Base-by-base conservation (phyloP, 208 protist species). In the Leishmania guyanensis region DNA sequence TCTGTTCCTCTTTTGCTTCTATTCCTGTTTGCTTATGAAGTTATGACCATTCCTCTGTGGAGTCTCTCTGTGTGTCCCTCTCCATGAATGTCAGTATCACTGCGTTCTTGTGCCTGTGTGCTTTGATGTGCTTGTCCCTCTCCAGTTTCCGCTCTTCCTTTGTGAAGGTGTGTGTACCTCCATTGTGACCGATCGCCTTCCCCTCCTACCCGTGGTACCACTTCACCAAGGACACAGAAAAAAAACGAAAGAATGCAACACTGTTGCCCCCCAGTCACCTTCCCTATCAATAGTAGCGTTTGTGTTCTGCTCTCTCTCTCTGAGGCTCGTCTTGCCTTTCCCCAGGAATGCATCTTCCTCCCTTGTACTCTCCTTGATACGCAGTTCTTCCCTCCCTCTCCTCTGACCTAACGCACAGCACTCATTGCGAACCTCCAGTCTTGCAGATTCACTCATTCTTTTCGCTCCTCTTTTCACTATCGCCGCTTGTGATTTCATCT, bases 381-480 rank as follows among this genome's bases (percentile, higher is more conserved):
- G 22, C 22, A 16, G 39, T 71, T 16, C 46, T 17, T 39, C 6
- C 58, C n/a, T n/a, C 22, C 14, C 39, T 29, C 14, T 51, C 26
- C 69, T n/a, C 46, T 6, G 46, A 10, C 26, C 1, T 10, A 33
- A 73, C n/a, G 26, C 46, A 53, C 69, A 73, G 22, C 51, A 29
- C 8, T 29, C 46, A 36, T 54, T 33, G 22, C 12, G 69, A 73
- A 51, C 26, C 5, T 16, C 5, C 46, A 12, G n/a, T 20, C 69
- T 29, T 53, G 26, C 46, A n/a, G 22, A 36, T 54, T 20, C 8
- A 51, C 5, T 53, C 9, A 22, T 54, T 29, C 46, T 53, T 20
- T 58, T 82, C 36, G 5, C 48, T 26, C 66, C 26, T 70, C 83
- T 65, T 10, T 56, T 58, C 14, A 73, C 58, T 50, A 53, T 84